A percentile compares a stretch with the other conserved stretches of the same genome.
phyloP scores from a whole-genome alignment of 495 filamentous ascomycete genomes.

The Xylaria nigripes region DNA sequence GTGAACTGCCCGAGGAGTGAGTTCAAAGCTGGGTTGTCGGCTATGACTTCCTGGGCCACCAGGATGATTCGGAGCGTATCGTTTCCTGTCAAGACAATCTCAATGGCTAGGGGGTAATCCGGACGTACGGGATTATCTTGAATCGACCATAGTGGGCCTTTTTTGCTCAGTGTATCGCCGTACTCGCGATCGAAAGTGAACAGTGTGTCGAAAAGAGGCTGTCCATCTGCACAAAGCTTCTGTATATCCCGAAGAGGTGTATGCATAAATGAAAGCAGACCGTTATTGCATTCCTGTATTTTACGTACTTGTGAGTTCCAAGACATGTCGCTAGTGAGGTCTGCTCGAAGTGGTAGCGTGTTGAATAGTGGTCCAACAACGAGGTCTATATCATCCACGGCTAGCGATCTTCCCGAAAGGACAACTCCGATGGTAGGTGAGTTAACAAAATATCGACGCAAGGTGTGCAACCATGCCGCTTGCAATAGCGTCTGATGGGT shows the following conservation, averaged over 20 bases:
- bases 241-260: constrained; percentile 64
- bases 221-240: constrained; percentile 54
- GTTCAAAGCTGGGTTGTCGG: constrained; percentile 22
- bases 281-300: constrained; percentile 55
- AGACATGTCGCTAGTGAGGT: constrained; percentile 36
- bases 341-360: constrained; percentile 63
- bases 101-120: constrained; percentile 70
- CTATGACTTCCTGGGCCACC: constrained; percentile 40
- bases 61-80: constrained; percentile 44
- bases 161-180: constrained; percentile 12
- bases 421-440: constrained; percentile 54
- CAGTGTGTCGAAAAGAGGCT: constrained; percentile 68
- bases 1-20: constrained; percentile 37
- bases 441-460: constrained; percentile 30
- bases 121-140: constrained; percentile 40
- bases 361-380: constrained; percentile 86
- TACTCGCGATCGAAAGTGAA: constrained; percentile 68
- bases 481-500: constrained; percentile 70
- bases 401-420: constrained; percentile 61
- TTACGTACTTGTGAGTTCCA: constrained; percentile 43
- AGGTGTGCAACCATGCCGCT: constrained; percentile 56
- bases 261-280: constrained; percentile 56
- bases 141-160: constrained; percentile 48
- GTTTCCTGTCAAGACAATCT: constrained; percentile 47
- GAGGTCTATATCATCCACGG: constrained; percentile 54